Evolutionary conservation across 805 yeast species (phyloP), one percentile per base, ranked within the genome.

Genomic region (Ogataea naganishii): DNA sequence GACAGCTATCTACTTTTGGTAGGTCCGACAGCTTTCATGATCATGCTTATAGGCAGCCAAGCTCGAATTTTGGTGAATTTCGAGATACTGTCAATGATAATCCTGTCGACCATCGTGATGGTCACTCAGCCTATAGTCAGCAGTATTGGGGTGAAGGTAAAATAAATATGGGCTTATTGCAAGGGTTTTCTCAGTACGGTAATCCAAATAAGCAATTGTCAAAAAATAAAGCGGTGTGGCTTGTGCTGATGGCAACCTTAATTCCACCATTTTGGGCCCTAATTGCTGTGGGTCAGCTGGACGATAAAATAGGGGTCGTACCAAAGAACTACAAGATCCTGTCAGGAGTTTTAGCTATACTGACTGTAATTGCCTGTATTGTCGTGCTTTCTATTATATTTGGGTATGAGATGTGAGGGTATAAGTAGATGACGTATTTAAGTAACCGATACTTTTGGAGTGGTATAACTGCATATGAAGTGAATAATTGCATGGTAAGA

Each of bases 211-310:
- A 23, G 17, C 14, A 13, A 9, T 45, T 50, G 24, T 30, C 46
- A 3, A 25, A 31, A 7, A 11, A 26, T 1, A 36, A 32, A 6
- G 51, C 51, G 1, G 14, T 41, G 6, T 5, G 44, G 3, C 30
- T 49, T 8, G 19, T 53, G 2, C 19, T 44, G 4, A 13, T 40
- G 11, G 43, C 53, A 4, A 26, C 44, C 14, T 9, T 53, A 11
- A 44, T 45, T 11, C 57, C 57, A 9, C 56, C 58, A 7, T 41
- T 53, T 24, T 47, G 49, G 46, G 32, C 49, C 7, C 23, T 52
- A 8, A 46, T 52, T 10, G 39, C 46, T 3, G 32, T 37, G 3
- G 58, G 58, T 7, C 41, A 34, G 20, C 21, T 49, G 10, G 57
- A 52, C 34, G 32, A 30, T 11, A 35, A 35, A 6, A 40, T 48